Evolutionary conservation across 106 monocot species (phyloP).

Genomic region (Gastrodia elata): DNA sequence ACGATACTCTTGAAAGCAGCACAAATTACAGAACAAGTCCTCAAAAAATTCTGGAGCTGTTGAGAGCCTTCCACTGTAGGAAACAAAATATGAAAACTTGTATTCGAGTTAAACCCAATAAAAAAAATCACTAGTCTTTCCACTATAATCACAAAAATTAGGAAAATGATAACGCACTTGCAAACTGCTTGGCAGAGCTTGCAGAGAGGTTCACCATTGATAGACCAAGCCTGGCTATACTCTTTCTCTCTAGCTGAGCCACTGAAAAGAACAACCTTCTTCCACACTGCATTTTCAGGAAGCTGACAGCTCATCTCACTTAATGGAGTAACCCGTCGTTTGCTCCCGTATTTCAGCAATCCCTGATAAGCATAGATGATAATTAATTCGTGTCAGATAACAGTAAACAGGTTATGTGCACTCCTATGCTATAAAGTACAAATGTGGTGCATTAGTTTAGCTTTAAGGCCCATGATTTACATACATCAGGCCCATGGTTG

Average conservation of each 20-base stretch:
- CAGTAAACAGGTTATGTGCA: no score
- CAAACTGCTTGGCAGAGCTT: slow-evolving; percentile 85
- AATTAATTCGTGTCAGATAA: background rate
- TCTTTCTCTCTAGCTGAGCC: slow-evolving; percentile 48
- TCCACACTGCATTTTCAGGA: slow-evolving; percentile 81
- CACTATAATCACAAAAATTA: background rate
- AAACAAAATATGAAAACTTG: background rate
- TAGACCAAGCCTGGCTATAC: slow-evolving; percentile 69
- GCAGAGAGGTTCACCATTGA: slow-evolving; percentile 59
- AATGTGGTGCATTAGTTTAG: no score
- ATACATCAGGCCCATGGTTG: slow-evolving; percentile 66
- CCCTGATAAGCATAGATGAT: slow-evolving; percentile 37
- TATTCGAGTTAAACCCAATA: background rate
- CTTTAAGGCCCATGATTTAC: slow-evolving; percentile 3
- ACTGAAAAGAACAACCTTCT: slow-evolving; percentile 45
- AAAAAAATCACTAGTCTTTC: slow-evolving; percentile 6
- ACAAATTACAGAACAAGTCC: slow-evolving; percentile 80
- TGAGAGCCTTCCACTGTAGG: slow-evolving; percentile 60
- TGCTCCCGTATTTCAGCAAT: slow-evolving; percentile 88
- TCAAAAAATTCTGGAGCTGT: slow-evolving; percentile 89
- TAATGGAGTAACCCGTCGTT: slow-evolving; percentile 60
- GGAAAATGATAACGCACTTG: slow-evolving; percentile 35
- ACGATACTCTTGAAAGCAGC: slow-evolving; percentile 71
- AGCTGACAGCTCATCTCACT: slow-evolving; percentile 52
- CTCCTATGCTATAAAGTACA: no score